Percentiles rank a stretch among this genome's conserved stretches.
Conservation (phyloP, 1,284 basidiomycete genomes). For the Inonotus obliquus region DNA sequence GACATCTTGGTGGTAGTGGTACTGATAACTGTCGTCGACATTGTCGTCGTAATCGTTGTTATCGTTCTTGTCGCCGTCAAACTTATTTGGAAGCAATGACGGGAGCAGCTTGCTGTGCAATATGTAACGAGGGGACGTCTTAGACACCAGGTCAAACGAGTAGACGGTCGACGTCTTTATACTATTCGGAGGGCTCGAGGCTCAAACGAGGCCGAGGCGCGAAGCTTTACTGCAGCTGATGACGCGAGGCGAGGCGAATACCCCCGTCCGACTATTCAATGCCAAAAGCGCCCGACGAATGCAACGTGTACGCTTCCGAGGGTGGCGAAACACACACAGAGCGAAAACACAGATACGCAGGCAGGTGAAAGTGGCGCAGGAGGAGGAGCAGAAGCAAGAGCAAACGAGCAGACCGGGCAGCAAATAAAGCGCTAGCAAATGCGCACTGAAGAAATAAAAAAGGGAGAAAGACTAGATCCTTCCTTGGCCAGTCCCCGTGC, state of each 20-base stretch:
- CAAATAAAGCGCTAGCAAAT: neutral
- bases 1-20: neutral
- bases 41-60: neutral
- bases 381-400: neutral
- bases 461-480: neutral
- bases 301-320: neutral
- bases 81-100: neutral
- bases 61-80: neutral
- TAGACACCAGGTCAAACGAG: neutral
- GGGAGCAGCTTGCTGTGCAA: neutral
- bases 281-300: neutral
- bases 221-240: neutral
- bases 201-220: slow-evolving; percentile 1
- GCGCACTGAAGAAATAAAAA: neutral
- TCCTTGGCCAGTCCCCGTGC: neutral
- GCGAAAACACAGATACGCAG: neutral
- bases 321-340: neutral
- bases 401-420: neutral
- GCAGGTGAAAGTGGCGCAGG: neutral
- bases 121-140: neutral
- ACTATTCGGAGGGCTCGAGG: slow-evolving; percentile 1
- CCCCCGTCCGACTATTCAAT: neutral
- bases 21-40: neutral
- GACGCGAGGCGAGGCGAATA: neutral
- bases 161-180: slow-evolving; percentile 2